These are phyloP conservation scores for Fusarium mangiferae DNA, from an alignment of 2,329 filamentous ascomycete genomes.

Conservation along the genomic window DNA sequence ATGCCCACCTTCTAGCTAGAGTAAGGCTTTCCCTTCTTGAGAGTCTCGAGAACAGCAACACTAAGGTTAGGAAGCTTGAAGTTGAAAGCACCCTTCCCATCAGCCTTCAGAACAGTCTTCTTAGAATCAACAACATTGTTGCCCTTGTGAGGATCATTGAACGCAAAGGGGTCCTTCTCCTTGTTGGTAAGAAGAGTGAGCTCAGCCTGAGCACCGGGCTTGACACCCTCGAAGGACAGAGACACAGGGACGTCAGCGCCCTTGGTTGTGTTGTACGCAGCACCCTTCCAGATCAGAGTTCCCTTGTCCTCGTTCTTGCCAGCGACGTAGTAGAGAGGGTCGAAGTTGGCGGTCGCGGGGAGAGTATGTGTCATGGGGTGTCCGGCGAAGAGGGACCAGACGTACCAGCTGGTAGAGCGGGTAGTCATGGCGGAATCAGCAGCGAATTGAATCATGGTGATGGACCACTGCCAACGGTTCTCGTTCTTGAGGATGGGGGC, in stretches of 20 bases:
- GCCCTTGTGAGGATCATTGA: slow-evolving; percentile 56
- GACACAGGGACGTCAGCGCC: slow-evolving; percentile 56
- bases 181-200: slow-evolving; percentile 59
- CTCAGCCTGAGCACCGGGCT: slow-evolving; percentile 51
- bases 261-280: slow-evolving; percentile 63
- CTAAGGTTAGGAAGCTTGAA: slow-evolving; percentile 66
- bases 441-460: slow-evolving; percentile 62
- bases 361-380: slow-evolving; percentile 59
- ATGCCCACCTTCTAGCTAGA: background rate
- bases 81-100: slow-evolving; percentile 58
- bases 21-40: slow-evolving; percentile 17
- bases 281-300: slow-evolving; percentile 60
- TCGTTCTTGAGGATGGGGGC: slow-evolving; percentile 61
- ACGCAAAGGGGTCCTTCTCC: slow-evolving; percentile 52
- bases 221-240: slow-evolving; percentile 57
- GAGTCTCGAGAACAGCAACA: slow-evolving; percentile 64
- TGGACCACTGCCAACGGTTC: slow-evolving; percentile 62
- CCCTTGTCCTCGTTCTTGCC: slow-evolving; percentile 56
- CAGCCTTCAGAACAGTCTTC: slow-evolving; percentile 53
- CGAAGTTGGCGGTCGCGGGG: slow-evolving; percentile 54
- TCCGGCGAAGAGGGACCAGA: slow-evolving; percentile 61
- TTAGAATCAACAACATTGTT: slow-evolving; percentile 61
- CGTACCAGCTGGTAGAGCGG: slow-evolving; percentile 60
- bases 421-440: slow-evolving; percentile 61
- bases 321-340: slow-evolving; percentile 62